These are phyloP conservation scores for Beauveria rudraprayagi DNA, from an alignment of 2,329 filamentous ascomycete species.

Conservation along the genomic window DNA sequence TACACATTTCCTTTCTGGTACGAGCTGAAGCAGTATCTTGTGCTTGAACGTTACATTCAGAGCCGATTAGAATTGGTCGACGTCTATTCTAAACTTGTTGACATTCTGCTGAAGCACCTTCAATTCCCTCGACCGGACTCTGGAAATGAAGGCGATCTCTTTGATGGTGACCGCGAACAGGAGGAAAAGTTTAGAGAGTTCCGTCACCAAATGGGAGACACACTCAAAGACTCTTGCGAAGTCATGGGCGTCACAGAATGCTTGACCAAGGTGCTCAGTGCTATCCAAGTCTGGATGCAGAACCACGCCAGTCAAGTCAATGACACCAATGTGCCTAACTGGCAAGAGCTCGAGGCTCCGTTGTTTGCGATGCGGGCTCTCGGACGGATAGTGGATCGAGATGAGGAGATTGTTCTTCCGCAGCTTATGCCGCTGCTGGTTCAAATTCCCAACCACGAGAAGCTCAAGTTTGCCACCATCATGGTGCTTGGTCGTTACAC, in stretches of 20 bases:
- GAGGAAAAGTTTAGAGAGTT: slow-evolving; percentile 98
- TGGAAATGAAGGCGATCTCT: slow-evolving; percentile 71
- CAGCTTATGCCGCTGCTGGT: slow-evolving; percentile 90
- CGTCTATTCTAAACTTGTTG: slow-evolving; percentile 81
- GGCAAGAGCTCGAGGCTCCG: slow-evolving; percentile 93
- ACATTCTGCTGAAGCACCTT: slow-evolving; percentile 85
- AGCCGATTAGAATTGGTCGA: slow-evolving; percentile 70
- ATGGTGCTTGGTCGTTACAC: slow-evolving; percentile 97
- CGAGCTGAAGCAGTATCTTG: slow-evolving; percentile 93
- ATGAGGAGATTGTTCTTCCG: slow-evolving; percentile 79
- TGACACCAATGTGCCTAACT: slow-evolving; percentile 72
- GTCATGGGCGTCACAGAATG: slow-evolving; percentile 92
- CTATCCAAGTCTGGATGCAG: slow-evolving; percentile 83
- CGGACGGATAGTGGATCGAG: slow-evolving; percentile 88
- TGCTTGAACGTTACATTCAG: slow-evolving; percentile 80
- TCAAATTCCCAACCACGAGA: slow-evolving; percentile 91
- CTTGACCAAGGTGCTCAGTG: slow-evolving; percentile 75
- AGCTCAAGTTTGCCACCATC: slow-evolving; percentile 95
- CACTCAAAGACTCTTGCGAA: slow-evolving; percentile 92
- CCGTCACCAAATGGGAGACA: slow-evolving; percentile 94
- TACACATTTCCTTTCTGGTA: slow-evolving; percentile 98
- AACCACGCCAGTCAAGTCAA: slow-evolving; percentile 71
- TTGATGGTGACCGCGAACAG: slow-evolving; percentile 89
- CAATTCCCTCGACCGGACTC: slow-evolving; percentile 74
- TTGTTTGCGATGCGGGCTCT: slow-evolving; percentile 93